Base-by-base conservation (phyloP, 352 stramenopile genomes). In the Plasmopara muralis region DNA sequence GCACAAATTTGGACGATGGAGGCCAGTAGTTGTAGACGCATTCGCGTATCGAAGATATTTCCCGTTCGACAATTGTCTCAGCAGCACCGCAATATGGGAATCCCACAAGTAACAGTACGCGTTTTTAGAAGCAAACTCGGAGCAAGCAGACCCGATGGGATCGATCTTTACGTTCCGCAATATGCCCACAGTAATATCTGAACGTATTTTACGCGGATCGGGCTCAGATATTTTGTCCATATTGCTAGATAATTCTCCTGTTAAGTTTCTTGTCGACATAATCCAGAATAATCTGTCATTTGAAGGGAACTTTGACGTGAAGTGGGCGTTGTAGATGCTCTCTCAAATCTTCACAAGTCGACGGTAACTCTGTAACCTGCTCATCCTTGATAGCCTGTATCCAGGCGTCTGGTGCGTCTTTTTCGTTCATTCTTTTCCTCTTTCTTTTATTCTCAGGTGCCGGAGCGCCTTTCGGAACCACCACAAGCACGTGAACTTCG, bases 61-160 rank as follows among this genome's bases (percentile, higher is more conserved):
- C 20, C 47, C 47, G 9, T 40, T 43, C 33, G 28, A 29, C 47
- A 57, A 40, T 53, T n/a, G 47, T 29, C 13, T 57, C 15, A 57
- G 29, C 33, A 57, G 43, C 0, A 15, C 6, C 37, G 39, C 34
- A 48, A 64, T 20, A 20, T 34, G 2, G 5, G 39, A 53, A 49
- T 55, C 56, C 56, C 56, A 64, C 12, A 55, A 40, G 39, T 55
- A 31, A 52, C 55, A 33, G 55, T 64, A 64, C 20, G 38, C 52
- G 4, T 8, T 12, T 59, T 48, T 9, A 29, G 16, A 52, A 43
- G 39, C 39, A 31, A n/a, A 48, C n/a, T 59, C 50, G 41, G 20
- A 50, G 10, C 47, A n/a, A n/a, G n/a, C 46, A 47, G 43, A 43
- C 37, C 16, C 6, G 14, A 57, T 5, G 13, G 55, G 48, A 50